Evolutionary conservation across 805 yeast species (phyloP), one percentile per base, ranked within the genome.

Genomic region (Metschnikowia santaceciliae): DNA sequence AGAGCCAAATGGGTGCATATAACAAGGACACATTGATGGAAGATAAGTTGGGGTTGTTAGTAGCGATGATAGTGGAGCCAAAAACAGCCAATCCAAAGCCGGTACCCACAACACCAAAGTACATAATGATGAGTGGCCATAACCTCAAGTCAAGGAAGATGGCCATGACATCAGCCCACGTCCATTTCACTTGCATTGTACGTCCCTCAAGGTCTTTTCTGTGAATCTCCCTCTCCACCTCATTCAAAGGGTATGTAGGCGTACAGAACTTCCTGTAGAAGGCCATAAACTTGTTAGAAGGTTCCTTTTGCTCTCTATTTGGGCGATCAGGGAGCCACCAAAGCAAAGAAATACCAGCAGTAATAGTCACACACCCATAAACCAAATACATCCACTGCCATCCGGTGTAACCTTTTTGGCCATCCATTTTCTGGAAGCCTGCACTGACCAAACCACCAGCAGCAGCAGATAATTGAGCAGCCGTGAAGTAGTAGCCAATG

Each of bases 321-420:
- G 94, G 94, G 51, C 92, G 75, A 61, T 87, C 95, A 0, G 96
- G 96, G 38, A 89, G 77, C 95, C 95, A 88, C 87, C 92, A 84
- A 19, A 85, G 63, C 43, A 89, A 72, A 2, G 77, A 55, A 14
- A 88, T 65, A 13, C 95, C 95, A 39, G 81, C 80, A 36, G 72
- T 68, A 1, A 85, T 69, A 11, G 95, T 86, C 42, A 88, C 66
- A 17, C 78, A 71, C 6, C 96, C 96, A 62, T 88, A 90, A 6
- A 85, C 77, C 51, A 89, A 72, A 67, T 82, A 89, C 75, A 87
- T 77, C 96, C 95, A 89, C 69, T 86, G 90, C 85, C 90, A 89
- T 32, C 96, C 96, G 45, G 84, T 78, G 52, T 74, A 73, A 2
- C 96, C 96, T 32, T 80, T 69, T 15, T 58, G 69, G 53, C 84